Conservation (phyloP, 202 grass and related monocot species). For the Cymbopogon flexuosus region DNA sequence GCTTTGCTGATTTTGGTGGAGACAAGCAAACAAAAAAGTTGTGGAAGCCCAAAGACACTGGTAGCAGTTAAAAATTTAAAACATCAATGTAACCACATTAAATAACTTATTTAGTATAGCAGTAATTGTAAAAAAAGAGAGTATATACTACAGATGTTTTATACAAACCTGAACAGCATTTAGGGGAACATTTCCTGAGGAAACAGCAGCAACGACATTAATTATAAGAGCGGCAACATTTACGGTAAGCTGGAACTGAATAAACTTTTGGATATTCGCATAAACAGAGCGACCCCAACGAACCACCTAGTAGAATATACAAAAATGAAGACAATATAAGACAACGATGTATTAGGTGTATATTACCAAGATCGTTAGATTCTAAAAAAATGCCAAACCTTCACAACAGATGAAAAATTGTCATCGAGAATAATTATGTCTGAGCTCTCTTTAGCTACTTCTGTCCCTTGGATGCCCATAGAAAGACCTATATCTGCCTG, state of each 20-base stretch:
- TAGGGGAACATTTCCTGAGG: conserved; percentile 86
- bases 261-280: conserved; percentile 88
- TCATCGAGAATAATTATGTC: conserved; percentile 92
- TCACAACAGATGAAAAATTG: conserved; percentile 81
- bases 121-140: neutral
- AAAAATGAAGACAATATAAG: conserved; percentile 27
- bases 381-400: conserved; percentile 40
- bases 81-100: neutral
- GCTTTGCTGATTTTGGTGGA: neutral
- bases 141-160: conserved; percentile 11
- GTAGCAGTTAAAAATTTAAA: neutral
- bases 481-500: conserved; percentile 93
- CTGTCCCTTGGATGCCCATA: conserved; percentile 91
- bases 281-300: conserved; percentile 80
- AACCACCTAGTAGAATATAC: conserved; percentile 50
- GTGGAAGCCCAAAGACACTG: neutral
- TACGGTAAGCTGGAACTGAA: conserved; percentile 86
- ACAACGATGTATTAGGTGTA: neutral
- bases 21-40: neutral
- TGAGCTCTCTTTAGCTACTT: conserved; percentile 93
- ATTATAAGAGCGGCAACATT: conserved; percentile 82
- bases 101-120: neutral
- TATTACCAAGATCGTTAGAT: conserved; percentile 13
- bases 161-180: conserved; percentile 94
- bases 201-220: conserved; percentile 89